Percentiles rank a stretch among this genome's conserved stretches.
Evolutionary conservation across 2,329 filamentous ascomycete species (phyloP).

Genomic region (Colletotrichum limetticola): DNA sequence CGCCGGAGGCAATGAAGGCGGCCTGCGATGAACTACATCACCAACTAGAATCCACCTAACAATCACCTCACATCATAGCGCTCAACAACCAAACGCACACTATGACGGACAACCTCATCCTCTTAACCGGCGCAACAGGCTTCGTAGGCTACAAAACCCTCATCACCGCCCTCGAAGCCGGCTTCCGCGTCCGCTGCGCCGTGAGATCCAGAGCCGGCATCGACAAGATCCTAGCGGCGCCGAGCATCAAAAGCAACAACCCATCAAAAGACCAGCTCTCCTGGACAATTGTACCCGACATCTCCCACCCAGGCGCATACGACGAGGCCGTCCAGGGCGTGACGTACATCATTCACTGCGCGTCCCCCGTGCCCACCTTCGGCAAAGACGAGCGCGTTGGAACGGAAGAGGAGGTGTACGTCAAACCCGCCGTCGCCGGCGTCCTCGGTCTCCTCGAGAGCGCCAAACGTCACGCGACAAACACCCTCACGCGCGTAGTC

Average conservation of each 20-base stretch:
- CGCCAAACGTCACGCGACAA: neutral
- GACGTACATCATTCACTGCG: conserved; percentile 48
- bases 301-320: conserved; percentile 48
- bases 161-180: conserved; percentile 38
- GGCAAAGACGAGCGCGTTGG: neutral
- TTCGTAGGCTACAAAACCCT: conserved; percentile 44
- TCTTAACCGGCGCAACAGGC: conserved; percentile 44
- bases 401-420: conserved; percentile 3
- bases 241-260: conserved; percentile 31
- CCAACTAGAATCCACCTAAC: neutral
- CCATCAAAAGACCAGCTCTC: conserved; percentile 35
- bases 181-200: conserved; percentile 43
- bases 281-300: conserved; percentile 47
- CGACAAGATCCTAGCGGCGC: conserved; percentile 7
- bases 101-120: conserved; percentile 9
- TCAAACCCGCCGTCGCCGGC: neutral
- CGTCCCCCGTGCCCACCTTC: conserved; percentile 38
- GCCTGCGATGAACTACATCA: neutral
- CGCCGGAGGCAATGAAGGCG: no score
- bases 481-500: conserved; percentile 50
- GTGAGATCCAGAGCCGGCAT: conserved; percentile 39
- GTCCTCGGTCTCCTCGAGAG: conserved; percentile 9
- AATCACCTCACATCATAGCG: neutral
- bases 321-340: conserved; percentile 52
- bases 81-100: neutral